Percentiles rank a stretch among this genome's conserved stretches.
Conservation (phyloP, 257 asterid genomes). For the Voacanga thouarsii region DNA sequence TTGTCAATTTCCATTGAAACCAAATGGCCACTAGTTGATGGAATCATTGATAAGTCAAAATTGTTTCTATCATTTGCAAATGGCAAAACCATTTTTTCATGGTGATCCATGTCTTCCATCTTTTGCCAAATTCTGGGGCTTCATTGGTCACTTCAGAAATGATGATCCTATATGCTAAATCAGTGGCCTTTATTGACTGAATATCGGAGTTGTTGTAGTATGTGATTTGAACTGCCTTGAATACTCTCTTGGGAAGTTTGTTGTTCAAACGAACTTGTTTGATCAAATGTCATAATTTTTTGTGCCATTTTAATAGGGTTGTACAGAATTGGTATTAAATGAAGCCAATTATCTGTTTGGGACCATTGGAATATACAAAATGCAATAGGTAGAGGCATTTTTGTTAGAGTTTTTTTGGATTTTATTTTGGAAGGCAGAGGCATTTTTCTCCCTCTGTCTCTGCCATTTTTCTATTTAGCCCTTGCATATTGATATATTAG, state of each 20-base stretch:
- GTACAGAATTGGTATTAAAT: too few relatives aligned
- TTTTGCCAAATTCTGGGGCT: neutral
- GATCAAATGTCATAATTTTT: neutral
- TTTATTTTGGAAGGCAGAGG: too few relatives aligned
- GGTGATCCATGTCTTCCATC: too few relatives aligned
- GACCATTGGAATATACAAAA: too few relatives aligned
- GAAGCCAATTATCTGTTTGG: too few relatives aligned
- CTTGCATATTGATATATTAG: too few relatives aligned
- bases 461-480: too few relatives aligned
- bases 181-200: neutral
- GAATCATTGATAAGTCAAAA: neutral
- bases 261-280: neutral
- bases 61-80: neutral
- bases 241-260: neutral
- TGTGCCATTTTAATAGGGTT: neutral
- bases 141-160: neutral
- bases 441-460: too few relatives aligned
- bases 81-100: neutral
- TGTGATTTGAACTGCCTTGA: neutral
- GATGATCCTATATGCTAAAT: neutral
- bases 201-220: neutral
- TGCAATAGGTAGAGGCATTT: too few relatives aligned
- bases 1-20: neutral
- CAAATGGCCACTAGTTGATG: neutral
- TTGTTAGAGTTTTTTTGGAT: too few relatives aligned